Conservation (phyloP, 1,139 yeast genomes). For the Kodamaea alishanica region DNA sequence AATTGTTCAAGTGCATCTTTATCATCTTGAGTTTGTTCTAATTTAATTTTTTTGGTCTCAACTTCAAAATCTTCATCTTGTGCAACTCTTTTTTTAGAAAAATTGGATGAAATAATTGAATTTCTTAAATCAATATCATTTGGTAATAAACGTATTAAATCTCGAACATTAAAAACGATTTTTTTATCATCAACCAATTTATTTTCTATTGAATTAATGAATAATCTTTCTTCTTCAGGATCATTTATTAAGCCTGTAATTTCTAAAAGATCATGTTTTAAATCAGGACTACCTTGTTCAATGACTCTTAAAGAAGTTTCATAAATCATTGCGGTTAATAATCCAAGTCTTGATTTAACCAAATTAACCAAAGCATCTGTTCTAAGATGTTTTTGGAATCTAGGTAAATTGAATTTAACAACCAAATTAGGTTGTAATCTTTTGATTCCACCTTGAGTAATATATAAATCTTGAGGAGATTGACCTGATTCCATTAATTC, state of each 20-base stretch:
- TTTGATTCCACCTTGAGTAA: slow-evolving; percentile 31
- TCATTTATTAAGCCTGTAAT: slow-evolving; percentile 39
- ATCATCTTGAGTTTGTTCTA: slow-evolving; percentile 22
- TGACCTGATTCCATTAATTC: slow-evolving; percentile 32
- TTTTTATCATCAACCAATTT: slow-evolving; percentile 37
- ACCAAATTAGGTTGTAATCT: slow-evolving; percentile 49
- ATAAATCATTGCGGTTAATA: slow-evolving; percentile 63
- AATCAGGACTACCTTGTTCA: slow-evolving; percentile 54
- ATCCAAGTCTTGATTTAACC: slow-evolving; percentile 69
- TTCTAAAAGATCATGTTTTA: slow-evolving; percentile 27
- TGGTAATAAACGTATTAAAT: slow-evolving; percentile 47
- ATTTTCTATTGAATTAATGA: slow-evolving; percentile 30
- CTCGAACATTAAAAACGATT: slow-evolving; percentile 51
- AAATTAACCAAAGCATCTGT: slow-evolving; percentile 59
- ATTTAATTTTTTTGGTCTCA: slow-evolving; percentile 39
- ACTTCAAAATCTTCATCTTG: slow-evolving; percentile 17
- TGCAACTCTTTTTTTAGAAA: slow-evolving; percentile 25
- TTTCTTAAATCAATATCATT: slow-evolving; percentile 44
- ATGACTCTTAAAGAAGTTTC: slow-evolving; percentile 52
- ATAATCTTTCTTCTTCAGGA: slow-evolving; percentile 35
- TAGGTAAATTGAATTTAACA: slow-evolving; percentile 58
- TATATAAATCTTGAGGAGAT: slow-evolving; percentile 30
- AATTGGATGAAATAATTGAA: slow-evolving; percentile 42
- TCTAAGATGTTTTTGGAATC: slow-evolving; percentile 67
- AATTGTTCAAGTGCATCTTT: slow-evolving; percentile 7